Base-by-base conservation (phyloP, 129 eudicot species). In the Chrysanthemum seticuspe region DNA sequence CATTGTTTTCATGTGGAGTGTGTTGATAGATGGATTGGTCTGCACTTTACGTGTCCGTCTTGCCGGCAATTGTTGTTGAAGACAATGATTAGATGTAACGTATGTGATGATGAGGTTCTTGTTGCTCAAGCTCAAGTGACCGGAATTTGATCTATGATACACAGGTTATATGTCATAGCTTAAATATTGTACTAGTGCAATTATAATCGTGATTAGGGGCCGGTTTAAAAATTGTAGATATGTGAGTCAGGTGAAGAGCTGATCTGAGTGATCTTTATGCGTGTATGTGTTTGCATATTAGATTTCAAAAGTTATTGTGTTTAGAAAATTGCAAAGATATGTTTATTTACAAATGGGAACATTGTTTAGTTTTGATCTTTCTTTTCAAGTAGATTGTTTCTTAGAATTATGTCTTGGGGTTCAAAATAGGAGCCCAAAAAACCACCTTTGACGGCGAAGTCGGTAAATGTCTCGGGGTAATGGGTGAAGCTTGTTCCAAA, bases 41-140 rank as follows among this genome's bases (percentile, higher is more conserved):
- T 88, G 27, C 96, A 85, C 51, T 88, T 89, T 5, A 81, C 96
- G 2, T 88, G 96, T 65, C 96, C 96, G 27, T 88, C 96, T n/a
- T 88, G 96, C 69, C 82, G 96, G 8, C 88, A 83, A 76, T 62
- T 81, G 67, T 62, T 86, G 71, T 51, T 75, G 73, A 75, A 75
- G 73, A 65, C 58, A 36, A 62, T 31, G 64, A 23, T 18, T 59
- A 65, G 54, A 13, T 65, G 70, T 27, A 18, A 65, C 18, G 36
- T 4, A 16, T 65, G n/a, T 45, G 52, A 65, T 44, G 70, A 65
- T 23, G 70, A 34, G 54, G 64, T 59, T 59, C 25, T 5, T 40
- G 54, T 40, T 40, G 21, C 21, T 19, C 21, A 19, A 19, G 70
- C 47, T 18, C 27, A 51, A 15, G 70, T 65, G 29, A 40, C 0